These are phyloP conservation scores for Neofusicoccum laricinum DNA, from an alignment of 2,329 filamentous ascomycete genomes.

Conservation along the genomic window DNA sequence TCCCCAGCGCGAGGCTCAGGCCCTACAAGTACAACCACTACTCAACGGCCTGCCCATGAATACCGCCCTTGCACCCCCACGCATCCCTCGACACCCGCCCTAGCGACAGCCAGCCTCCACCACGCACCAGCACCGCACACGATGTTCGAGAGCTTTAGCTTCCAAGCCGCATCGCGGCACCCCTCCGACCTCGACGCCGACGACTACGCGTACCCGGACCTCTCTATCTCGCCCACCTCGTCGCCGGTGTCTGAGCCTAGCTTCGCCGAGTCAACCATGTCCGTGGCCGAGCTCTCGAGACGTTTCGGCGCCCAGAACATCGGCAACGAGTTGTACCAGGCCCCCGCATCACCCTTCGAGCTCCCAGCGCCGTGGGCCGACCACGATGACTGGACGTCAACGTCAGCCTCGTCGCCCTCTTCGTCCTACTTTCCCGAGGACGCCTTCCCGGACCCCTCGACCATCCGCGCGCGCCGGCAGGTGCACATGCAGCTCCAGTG, in stretches of 20 bases:
- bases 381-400: constrained; percentile 6
- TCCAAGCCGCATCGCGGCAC: constrained; percentile 31
- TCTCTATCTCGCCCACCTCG: constrained; percentile 14
- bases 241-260: constrained; percentile 1
- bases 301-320: constrained; percentile 16
- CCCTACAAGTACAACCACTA: constrained; percentile 9
- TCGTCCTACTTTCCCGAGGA: constrained; percentile 11
- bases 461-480: constrained; percentile 41
- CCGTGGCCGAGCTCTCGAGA: constrained; percentile 15
- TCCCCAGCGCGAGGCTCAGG: constrained; percentile 15
- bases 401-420: constrained; percentile 4
- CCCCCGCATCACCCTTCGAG: not conserved
- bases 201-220: constrained; percentile 9
- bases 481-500: constrained; percentile 40
- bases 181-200: constrained; percentile 9
- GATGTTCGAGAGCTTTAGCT: constrained; percentile 41
- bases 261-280: constrained; percentile 3
- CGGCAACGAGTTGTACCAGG: not conserved
- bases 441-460: constrained; percentile 19
- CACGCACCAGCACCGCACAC: not conserved
- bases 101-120: not conserved
- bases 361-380: constrained; percentile 3
- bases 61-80: constrained; percentile 7
- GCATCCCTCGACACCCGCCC: constrained; percentile 4
- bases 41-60: constrained; percentile 12